These are phyloP conservation scores for Xerocomus spinulosus DNA, from an alignment of 768 basidiomycete genomes.

Conservation along the genomic window DNA sequence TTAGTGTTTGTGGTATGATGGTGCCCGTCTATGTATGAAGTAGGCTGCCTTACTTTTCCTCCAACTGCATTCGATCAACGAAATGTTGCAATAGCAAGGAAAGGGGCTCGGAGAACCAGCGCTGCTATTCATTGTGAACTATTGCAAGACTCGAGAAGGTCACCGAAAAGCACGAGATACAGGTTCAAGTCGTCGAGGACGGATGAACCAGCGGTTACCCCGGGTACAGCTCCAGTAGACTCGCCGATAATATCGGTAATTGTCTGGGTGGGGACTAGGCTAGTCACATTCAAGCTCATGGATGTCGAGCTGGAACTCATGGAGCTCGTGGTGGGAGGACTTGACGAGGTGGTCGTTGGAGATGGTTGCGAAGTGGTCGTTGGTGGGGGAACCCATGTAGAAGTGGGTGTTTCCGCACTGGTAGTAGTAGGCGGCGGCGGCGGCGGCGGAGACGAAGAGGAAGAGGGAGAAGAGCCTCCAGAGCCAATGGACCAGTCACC, in stretches of 20 bases:
- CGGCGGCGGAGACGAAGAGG: slow-evolving; percentile 13
- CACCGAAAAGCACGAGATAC: slow-evolving; percentile 17
- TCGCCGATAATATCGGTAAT: slow-evolving; percentile 11
- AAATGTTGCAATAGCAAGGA: not conserved
- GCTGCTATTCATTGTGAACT: slow-evolving; percentile 4
- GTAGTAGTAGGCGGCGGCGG: slow-evolving; percentile 13
- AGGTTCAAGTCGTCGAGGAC: slow-evolving; percentile 13
- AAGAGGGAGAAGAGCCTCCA: slow-evolving; percentile 18
- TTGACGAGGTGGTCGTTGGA: slow-evolving; percentile 17
- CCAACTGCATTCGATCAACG: not conserved
- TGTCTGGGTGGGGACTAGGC: slow-evolving; percentile 18
- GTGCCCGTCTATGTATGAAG: slow-evolving; percentile 19
- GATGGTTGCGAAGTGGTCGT: slow-evolving; percentile 23
- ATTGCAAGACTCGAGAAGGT: slow-evolving; percentile 14
- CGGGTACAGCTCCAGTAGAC: slow-evolving; percentile 12
- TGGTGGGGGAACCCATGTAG: slow-evolving; percentile 19
- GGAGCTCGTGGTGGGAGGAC: slow-evolving; percentile 8
- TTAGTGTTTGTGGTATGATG: slow-evolving; percentile 12
- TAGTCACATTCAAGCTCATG: slow-evolving; percentile 18
- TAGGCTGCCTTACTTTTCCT: slow-evolving; percentile 16
- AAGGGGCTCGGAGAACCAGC: slow-evolving; percentile 7
- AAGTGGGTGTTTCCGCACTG: slow-evolving; percentile 9
- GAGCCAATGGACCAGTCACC: slow-evolving; percentile 52
- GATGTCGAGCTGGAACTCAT: slow-evolving; percentile 7
- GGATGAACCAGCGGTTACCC: slow-evolving; percentile 3